phyloP scores from a whole-genome alignment of 108 stramenopile species.

The Discostella pseudostelligera region DNA sequence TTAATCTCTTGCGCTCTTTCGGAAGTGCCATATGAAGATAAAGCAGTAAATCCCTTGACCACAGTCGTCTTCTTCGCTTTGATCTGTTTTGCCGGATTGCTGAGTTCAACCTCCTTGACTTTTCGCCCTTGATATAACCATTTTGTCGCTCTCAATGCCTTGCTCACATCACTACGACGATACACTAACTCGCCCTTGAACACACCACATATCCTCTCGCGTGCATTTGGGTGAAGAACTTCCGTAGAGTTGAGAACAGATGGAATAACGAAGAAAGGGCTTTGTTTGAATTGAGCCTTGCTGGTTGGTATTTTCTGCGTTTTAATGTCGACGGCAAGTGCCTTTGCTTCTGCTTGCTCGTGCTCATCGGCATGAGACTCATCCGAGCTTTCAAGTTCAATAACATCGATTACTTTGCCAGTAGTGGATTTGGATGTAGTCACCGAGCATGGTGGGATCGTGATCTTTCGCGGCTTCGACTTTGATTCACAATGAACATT shows the following conservation, averaged over 20 bases:
- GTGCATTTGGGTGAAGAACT: constrained; percentile 76
- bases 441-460: constrained; percentile 6
- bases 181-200: constrained; percentile 86
- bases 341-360: constrained; percentile 54
- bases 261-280: constrained; percentile 69
- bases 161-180: constrained; percentile 68
- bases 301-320: constrained; percentile 79
- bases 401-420: constrained; percentile 40
- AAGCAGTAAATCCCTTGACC: constrained; percentile 55
- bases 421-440: constrained; percentile 25
- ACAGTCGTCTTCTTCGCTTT: constrained; percentile 65
- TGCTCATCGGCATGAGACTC: constrained; percentile 32
- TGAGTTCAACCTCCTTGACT: constrained; percentile 60
- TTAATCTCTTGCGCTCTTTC: constrained; percentile 26
- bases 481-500: constrained; percentile 13
- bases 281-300: constrained; percentile 73
- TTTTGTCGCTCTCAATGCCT: constrained; percentile 58
- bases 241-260: constrained; percentile 67
- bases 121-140: constrained; percentile 84
- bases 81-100: constrained; percentile 61
- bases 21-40: constrained; percentile 67
- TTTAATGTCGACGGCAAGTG: constrained; percentile 35
- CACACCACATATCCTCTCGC: constrained; percentile 69
- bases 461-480: background rate
- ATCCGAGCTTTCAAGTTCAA: constrained; percentile 40